Evolutionary conservation across 148 eudicot genomes (phyloP).

Genomic region (Arbutus unedo): DNA sequence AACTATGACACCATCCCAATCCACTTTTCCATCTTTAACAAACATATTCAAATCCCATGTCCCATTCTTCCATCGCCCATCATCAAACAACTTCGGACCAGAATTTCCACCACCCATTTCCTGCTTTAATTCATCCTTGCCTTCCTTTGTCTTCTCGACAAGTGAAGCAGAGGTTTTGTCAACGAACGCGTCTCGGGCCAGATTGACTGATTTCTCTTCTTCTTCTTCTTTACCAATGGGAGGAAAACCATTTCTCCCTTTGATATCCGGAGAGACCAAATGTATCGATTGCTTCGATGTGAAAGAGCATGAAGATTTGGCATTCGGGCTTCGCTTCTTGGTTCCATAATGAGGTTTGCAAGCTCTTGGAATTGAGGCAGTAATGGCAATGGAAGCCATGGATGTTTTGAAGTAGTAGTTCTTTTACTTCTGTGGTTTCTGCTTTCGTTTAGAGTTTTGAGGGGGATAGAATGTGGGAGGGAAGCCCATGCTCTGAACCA

Average conservation of each 20-base stretch:
- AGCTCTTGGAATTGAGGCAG: conserved; percentile 36
- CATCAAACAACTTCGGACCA: conserved; percentile 8
- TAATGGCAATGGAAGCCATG: conserved; percentile 38
- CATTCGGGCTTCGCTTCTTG: conserved; percentile 13
- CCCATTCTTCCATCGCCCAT: conserved; percentile 27
- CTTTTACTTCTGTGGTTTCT: conserved; percentile 6
- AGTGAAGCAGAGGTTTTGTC: neutral
- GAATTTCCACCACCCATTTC: neutral
- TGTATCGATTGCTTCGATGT: conserved; percentile 21
- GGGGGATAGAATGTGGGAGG: conserved; percentile 15
- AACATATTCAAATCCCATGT: conserved; percentile 56
- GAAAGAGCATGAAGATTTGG: conserved; percentile 14
- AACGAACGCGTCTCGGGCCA: too few species aligned
- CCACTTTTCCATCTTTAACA: conserved; percentile 41
- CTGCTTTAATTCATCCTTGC: neutral
- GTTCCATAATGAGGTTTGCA: conserved; percentile 20
- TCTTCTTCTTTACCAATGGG: conserved; percentile 20
- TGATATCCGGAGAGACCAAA: conserved; percentile 21
- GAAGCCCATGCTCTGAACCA: conserved; percentile 16
- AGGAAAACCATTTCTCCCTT: conserved; percentile 18
- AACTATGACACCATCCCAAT: conserved; percentile 48
- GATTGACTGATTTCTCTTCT: neutral
- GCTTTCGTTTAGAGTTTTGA: neutral
- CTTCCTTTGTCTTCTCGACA: conserved; percentile 9
- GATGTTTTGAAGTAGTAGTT: neutral